phyloP scores from a whole-genome alignment of 2,329 filamentous ascomycete species.

The Ploettnerulaceae sp. region DNA sequence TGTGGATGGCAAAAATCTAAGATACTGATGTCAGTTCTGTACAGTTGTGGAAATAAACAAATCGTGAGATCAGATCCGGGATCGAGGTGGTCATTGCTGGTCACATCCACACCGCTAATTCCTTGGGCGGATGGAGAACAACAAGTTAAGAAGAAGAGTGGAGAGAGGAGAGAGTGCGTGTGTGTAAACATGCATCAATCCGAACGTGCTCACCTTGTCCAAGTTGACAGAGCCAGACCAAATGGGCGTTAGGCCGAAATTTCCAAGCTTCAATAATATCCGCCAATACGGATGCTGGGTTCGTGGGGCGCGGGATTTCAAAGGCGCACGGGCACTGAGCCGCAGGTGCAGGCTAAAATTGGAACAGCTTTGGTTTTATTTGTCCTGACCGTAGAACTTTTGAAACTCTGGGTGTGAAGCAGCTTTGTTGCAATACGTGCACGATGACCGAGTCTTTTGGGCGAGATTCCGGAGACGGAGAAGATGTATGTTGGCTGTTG shows the following conservation, averaged over 20 bases:
- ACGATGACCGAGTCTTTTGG: constrained; percentile 12
- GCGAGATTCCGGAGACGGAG: not conserved
- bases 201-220: constrained; percentile 25
- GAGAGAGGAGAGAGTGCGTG: constrained; percentile 15
- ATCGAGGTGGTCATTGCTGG: constrained; percentile 2
- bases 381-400: constrained; percentile 9
- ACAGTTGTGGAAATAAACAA: not conserved
- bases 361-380: constrained; percentile 8
- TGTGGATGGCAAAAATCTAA: constrained; percentile 3
- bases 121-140: constrained; percentile 10
- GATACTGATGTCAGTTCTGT: constrained; percentile 4
- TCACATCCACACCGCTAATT: constrained; percentile 27
- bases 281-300: constrained; percentile 30
- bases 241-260: constrained; percentile 24
- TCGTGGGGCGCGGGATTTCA: constrained; percentile 24
- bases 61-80: not conserved
- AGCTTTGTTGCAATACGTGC: constrained; percentile 8
- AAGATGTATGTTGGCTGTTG: not conserved
- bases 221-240: constrained; percentile 13
- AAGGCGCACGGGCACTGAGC: constrained; percentile 29
- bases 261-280: constrained; percentile 23
- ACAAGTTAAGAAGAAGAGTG: constrained; percentile 9
- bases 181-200: constrained; percentile 29
- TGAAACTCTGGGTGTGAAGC: constrained; percentile 18
- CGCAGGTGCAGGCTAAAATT: constrained; percentile 15